These are phyloP conservation scores for Tetrahymena malaccensis DNA, from an alignment of 73 alveolate genomes.

Conservation along the genomic window DNA sequence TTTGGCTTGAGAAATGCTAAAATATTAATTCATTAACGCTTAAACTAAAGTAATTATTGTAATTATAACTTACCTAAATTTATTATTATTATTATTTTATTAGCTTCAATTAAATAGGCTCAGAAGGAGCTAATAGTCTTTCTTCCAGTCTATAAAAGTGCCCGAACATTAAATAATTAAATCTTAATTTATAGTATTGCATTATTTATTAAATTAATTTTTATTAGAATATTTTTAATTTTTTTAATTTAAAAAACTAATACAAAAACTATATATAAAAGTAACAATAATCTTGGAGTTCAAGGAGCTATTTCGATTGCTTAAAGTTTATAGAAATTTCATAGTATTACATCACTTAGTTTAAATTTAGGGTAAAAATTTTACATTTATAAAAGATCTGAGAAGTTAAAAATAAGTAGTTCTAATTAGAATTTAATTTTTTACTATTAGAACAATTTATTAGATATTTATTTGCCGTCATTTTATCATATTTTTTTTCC, in stretches of 20 bases:
- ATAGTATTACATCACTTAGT: not conserved
- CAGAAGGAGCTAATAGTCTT: not conserved
- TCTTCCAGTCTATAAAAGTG: not conserved
- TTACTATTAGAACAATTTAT: too few relatives aligned
- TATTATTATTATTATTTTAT: too few relatives aligned
- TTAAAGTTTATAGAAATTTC: not conserved
- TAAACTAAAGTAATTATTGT: not conserved
- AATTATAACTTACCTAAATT: not conserved
- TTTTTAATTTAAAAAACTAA: too few relatives aligned
- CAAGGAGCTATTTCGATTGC: not conserved
- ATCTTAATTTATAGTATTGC: not conserved
- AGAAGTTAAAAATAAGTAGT: too few relatives aligned
- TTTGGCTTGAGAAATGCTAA: not conserved
- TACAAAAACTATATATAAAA: too few relatives aligned
- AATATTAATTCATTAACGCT: not conserved
- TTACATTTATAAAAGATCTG: too few relatives aligned
- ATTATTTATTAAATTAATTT: too few relatives aligned
- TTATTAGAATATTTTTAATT: too few relatives aligned
- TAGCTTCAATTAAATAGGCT: not conserved
- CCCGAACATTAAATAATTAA: too few relatives aligned
- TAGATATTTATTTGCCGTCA: too few relatives aligned
- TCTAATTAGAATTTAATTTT: too few relatives aligned
- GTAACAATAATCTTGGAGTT: not conserved
- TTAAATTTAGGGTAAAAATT: not conserved
- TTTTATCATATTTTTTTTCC: too few relatives aligned